Evolutionary conservation across 2,329 filamentous ascomycete genomes (phyloP), one percentile per base, ranked within the genome.

Genomic region (Mycosphaerella arachidis): DNA sequence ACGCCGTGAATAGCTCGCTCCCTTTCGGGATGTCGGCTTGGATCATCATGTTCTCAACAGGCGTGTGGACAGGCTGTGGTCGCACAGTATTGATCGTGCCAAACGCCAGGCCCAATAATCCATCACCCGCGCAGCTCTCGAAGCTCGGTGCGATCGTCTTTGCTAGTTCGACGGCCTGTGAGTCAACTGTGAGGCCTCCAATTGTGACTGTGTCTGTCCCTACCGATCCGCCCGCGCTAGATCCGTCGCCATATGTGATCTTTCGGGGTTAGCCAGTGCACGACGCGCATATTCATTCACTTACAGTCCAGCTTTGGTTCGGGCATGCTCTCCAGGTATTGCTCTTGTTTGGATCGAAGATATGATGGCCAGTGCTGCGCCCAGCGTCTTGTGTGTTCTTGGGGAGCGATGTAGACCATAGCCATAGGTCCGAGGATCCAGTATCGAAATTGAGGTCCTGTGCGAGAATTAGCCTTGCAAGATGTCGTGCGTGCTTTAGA

Each of bases 401-500:
- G 18, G 64, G 60, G 13, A 73, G 58, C 46, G 67, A 60, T 31
- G 66, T 70, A 5, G 69, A 70, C 64, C 65, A 71, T 33, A 74
- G 63, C 87, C 86, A 90, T 24, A 88, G 78, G 76, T 90, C 88
- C 20, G 86, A 81, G 10, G 85, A 88, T 20, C 87, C 87, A 43
- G 87, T 89, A 71, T 91, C 88, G 62, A 90, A 89, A 68, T 89
- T 82, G 13, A 90, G 72, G 63, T 79, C 81, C 40, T 43, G 40
- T n/a, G n/a, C 7, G 16, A 3, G 16, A 1, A 7, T 18, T 24
- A 24, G 24, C 24, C 24, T 24, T 24, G 24, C 24, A 24, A 24
- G 24, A 24, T 24, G 24, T 24, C 24, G 24, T 24, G 2, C 3
- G 24, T 24, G 24, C 24, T 24, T 24, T 24, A 24, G 24, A 24